phyloP scores from a whole-genome alignment of 2,329 filamentous ascomycete genomes.

The Sporothrix curviconia region DNA sequence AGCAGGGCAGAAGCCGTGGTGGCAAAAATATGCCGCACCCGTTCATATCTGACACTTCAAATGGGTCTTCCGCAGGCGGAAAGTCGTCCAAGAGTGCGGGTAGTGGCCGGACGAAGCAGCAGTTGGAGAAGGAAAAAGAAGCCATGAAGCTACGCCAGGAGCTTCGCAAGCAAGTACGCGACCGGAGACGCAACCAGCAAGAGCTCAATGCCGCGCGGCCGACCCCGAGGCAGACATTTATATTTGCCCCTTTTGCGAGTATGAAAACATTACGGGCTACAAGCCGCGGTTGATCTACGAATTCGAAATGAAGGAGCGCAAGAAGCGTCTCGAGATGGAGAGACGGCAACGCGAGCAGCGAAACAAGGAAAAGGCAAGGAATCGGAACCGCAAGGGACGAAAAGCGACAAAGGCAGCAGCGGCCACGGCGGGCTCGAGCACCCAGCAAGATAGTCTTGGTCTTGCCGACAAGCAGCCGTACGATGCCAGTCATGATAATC shows the following conservation, averaged over 20 bases:
- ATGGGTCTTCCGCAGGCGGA: neutral
- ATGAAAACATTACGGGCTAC: constrained; percentile 88
- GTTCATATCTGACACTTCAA: neutral
- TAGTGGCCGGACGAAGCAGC: constrained; percentile 17
- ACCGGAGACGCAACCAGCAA: constrained; percentile 70
- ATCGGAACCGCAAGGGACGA: constrained; percentile 84
- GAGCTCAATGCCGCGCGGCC: constrained; percentile 68
- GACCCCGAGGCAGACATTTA: constrained; percentile 70
- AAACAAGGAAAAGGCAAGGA: constrained; percentile 73
- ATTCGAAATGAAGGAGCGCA: constrained; percentile 91
- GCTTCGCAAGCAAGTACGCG: constrained; percentile 66
- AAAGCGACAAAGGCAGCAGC: constrained; percentile 60
- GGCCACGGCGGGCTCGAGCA: neutral
- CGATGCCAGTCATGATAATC: neutral
- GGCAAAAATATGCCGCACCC: neutral
- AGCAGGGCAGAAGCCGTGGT: neutral
- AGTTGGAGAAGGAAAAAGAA: constrained; percentile 49
- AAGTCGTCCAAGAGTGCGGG: neutral
- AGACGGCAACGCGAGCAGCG: constrained; percentile 69
- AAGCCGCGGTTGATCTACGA: constrained; percentile 78
- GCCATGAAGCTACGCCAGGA: constrained; percentile 63
- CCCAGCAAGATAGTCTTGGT: constrained; percentile 21
- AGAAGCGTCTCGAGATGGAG: constrained; percentile 74
- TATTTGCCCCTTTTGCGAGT: constrained; percentile 98
- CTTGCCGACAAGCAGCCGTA: constrained; percentile 25